These are phyloP conservation scores for Paecilomyces variotii DNA, from an alignment of 2,329 filamentous ascomycete species.

Conservation along the genomic window DNA sequence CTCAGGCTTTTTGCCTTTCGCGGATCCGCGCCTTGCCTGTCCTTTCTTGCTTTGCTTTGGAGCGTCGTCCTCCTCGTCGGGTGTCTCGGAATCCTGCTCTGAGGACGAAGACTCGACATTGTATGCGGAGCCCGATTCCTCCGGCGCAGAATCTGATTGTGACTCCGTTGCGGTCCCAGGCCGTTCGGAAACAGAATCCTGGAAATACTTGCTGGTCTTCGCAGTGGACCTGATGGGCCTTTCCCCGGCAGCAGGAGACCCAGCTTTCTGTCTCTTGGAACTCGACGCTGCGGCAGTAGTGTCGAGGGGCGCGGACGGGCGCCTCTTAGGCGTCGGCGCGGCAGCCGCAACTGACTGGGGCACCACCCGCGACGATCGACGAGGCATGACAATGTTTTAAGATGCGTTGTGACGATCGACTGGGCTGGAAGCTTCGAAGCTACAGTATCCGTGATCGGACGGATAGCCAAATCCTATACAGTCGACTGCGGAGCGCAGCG, in stretches of 20 bases:
- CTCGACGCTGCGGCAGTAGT: slow-evolving; percentile 18
- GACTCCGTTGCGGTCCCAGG: slow-evolving; percentile 12
- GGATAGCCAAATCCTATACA: neutral
- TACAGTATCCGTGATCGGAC: neutral
- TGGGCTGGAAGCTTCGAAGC: neutral
- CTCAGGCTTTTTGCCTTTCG: slow-evolving; percentile 7
- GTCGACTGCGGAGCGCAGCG: neutral
- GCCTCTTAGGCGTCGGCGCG: slow-evolving; percentile 23
- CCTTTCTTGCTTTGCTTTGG: slow-evolving; percentile 18
- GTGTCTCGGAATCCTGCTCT: slow-evolving; percentile 1
- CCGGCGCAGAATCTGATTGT: slow-evolving; percentile 30
- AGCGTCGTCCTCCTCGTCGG: slow-evolving; percentile 11
- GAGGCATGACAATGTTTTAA: slow-evolving; percentile 21
- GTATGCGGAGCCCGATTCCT: slow-evolving; percentile 27
- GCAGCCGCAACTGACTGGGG: slow-evolving; percentile 22
- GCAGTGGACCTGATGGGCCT: slow-evolving; percentile 28
- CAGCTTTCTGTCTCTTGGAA: slow-evolving; percentile 24
- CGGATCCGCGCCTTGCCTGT: slow-evolving; percentile 12
- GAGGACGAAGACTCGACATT: slow-evolving; percentile 5
- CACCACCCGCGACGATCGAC: slow-evolving; percentile 30
- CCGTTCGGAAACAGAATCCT: slow-evolving; percentile 28
- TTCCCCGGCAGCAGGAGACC: slow-evolving; percentile 6
- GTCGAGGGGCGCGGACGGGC: slow-evolving; percentile 23
- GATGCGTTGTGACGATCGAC: neutral
- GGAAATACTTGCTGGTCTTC: slow-evolving; percentile 47